Percentiles rank a stretch among this genome's conserved stretches.
Conservation (phyloP, 495 filamentous ascomycete species). For the Echria macrotheca region DNA sequence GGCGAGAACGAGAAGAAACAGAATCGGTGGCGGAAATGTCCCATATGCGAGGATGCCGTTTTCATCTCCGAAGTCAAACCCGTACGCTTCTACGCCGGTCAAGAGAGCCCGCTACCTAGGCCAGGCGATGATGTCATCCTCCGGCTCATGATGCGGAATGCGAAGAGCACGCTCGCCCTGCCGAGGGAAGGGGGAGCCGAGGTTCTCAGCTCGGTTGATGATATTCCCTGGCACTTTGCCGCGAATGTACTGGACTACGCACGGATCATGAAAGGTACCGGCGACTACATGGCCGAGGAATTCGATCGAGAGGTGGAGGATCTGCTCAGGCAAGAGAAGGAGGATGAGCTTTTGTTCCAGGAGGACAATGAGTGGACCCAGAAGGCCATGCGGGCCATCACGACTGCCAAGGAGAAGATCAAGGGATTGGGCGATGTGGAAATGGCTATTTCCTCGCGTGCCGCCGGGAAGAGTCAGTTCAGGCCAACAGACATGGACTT, state of each 20-base stretch:
- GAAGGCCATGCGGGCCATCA: slow-evolving; percentile 68
- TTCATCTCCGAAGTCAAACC: slow-evolving; percentile 85
- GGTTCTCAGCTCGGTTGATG: slow-evolving; percentile 57
- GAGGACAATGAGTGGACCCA: slow-evolving; percentile 89
- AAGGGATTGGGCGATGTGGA: slow-evolving; percentile 30
- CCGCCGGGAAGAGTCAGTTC: not conserved
- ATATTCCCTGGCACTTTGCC: slow-evolving; percentile 90
- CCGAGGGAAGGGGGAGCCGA: slow-evolving; percentile 75
- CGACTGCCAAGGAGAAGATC: slow-evolving; percentile 65
- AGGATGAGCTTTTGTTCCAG: slow-evolving; percentile 90
- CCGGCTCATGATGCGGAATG: slow-evolving; percentile 70
- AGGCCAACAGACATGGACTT: slow-evolving; percentile 45
- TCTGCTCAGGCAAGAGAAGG: slow-evolving; percentile 66
- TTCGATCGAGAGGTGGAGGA: slow-evolving; percentile 72
- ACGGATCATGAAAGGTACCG: slow-evolving; percentile 88
- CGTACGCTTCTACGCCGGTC: slow-evolving; percentile 85
- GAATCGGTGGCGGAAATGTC: slow-evolving; percentile 83
- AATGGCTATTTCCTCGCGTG: not conserved
- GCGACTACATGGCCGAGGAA: slow-evolving; percentile 78
- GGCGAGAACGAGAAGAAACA: slow-evolving; percentile 58
- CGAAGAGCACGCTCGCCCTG: slow-evolving; percentile 77
- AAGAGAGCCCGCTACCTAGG: slow-evolving; percentile 70
- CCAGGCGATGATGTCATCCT: slow-evolving; percentile 88
- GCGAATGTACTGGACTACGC: slow-evolving; percentile 94
- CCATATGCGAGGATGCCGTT: slow-evolving; percentile 88